Evolutionary conservation across 75 land plant species (phyloP).

Genomic region (Cryptomeria japonica): DNA sequence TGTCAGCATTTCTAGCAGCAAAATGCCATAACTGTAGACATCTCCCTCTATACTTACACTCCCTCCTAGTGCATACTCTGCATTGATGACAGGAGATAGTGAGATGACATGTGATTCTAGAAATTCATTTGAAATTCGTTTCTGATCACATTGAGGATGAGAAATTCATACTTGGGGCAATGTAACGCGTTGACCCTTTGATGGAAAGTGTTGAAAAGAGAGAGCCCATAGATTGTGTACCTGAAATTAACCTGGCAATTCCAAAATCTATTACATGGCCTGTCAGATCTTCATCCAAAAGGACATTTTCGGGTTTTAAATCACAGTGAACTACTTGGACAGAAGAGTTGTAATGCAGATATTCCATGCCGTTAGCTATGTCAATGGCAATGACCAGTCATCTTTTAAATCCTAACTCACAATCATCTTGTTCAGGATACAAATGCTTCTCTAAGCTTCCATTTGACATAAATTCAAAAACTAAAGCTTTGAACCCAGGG

Average conservation of each 20-base stretch:
- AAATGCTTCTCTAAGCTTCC: conserved; percentile 18
- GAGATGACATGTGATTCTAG: background rate
- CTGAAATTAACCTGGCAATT: conserved; percentile 6
- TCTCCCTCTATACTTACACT: background rate
- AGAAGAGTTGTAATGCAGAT: conserved; percentile 8
- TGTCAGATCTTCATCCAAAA: conserved; percentile 11
- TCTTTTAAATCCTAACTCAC: background rate
- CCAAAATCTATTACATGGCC: conserved; percentile 21
- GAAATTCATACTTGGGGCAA: background rate
- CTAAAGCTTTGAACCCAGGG: conserved; percentile 3
- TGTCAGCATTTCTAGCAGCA: background rate
- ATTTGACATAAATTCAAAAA: conserved; percentile 21
- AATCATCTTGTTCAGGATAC: background rate
- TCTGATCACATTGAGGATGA: background rate
- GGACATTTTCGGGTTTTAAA: conserved; percentile 22
- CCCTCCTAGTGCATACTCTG: background rate
- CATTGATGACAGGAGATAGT: background rate
- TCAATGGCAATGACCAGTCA: conserved; percentile 9
- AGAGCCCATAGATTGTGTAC: background rate
- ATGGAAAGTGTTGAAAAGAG: background rate
- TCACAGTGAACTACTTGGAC: conserved; percentile 18
- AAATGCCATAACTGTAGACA: conserved; percentile 5
- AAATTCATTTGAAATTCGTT: background rate
- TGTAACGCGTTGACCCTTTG: background rate
- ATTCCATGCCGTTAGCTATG: conserved; percentile 13